phyloP scores from a whole-genome alignment of 2,329 filamentous ascomycete genomes.

The Penicillium sp. region DNA sequence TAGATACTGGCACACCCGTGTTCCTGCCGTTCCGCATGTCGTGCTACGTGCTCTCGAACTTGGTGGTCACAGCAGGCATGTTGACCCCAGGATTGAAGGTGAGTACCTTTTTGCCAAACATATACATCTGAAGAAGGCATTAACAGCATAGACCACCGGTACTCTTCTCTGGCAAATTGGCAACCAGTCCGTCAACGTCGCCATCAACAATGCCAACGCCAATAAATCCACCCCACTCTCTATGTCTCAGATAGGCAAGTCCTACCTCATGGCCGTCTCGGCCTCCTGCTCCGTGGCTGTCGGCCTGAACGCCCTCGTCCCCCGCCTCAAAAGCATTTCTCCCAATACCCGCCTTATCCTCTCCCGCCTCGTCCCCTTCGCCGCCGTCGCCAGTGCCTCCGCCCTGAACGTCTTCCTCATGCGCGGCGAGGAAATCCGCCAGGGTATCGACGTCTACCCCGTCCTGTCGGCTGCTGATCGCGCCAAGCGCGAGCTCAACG shows the following conservation, averaged over 20 bases:
- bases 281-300: slow-evolving; percentile 93
- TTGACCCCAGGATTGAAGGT: slow-evolving; percentile 81
- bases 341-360: slow-evolving; percentile 75
- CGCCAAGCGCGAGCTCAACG: slow-evolving; percentile 61
- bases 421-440: slow-evolving; percentile 91
- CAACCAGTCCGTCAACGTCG: slow-evolving; percentile 97
- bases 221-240: slow-evolving; percentile 95
- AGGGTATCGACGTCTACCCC: slow-evolving; percentile 89
- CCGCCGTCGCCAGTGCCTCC: slow-evolving; percentile 87
- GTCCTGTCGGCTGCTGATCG: slow-evolving; percentile 71
- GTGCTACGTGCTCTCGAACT: slow-evolving; percentile 86
- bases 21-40: slow-evolving; percentile 98
- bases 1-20: slow-evolving; percentile 89
- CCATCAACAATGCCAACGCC: slow-evolving; percentile 94
- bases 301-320: slow-evolving; percentile 85
- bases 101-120: slow-evolving; percentile 28
- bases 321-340: slow-evolving; percentile 72
- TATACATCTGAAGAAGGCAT: background rate
- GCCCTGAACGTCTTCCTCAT: slow-evolving; percentile 96
- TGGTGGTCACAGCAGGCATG: slow-evolving; percentile 96
- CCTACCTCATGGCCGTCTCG: slow-evolving; percentile 86
- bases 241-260: slow-evolving; percentile 76
- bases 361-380: slow-evolving; percentile 88
- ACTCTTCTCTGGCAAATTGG: slow-evolving; percentile 92
- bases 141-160: slow-evolving; percentile 63